Base-by-base conservation (phyloP, 345 rosid species). In the Heritiera fomes region DNA sequence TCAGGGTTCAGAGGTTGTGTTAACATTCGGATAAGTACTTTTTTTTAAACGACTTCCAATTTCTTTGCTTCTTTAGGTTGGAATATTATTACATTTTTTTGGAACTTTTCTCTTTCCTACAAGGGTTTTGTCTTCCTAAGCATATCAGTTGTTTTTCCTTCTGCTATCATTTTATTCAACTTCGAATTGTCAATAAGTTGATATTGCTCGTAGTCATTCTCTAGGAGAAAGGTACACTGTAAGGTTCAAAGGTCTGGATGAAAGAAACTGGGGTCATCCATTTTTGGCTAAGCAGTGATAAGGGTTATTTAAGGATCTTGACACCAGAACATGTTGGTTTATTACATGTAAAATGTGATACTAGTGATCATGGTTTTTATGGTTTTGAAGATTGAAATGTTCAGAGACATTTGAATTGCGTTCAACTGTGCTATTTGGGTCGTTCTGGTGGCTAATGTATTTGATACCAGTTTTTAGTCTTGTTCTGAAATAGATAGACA, bases 91-190 rank as follows among this genome's bases (percentile, higher is more conserved):
- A 1, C 15, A 12, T 3, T 13, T 46, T 46, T 34, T 34, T 34
- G 38, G 38, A 34, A 34, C 38, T 34, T 34, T 53, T n/a, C 2
- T 28, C 32, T 34, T 13, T 45, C 32, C 20, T 13, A 13, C 3
- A 28, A 23, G 56, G 17, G 55, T 50, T 20, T 68, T 4, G 15
- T 28, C 47, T 47, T 70, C 3, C 3, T 10, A 13, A 56, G 40
- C n/a, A 15, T 41, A 5, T 20, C 40, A 0, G 17, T 12, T 47
- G 55, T 20, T 69, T 70, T 4, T 70, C 56, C n/a, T 49, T 28
- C 70, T 38, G 58, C 11, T 82, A 17, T 20, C 5, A 13, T 53
- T 75, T 75, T 45, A 52, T 17, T 30, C 60, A 55, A 53, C 46
- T 56, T 76, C 38, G 58, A 45, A 46, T 61, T 46, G 20, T 47